A percentile compares a stretch with the other conserved stretches of the same genome.
Evolutionary conservation across 1,284 basidiomycete genomes (phyloP).

Genomic region (Ganoderma meredithae): DNA sequence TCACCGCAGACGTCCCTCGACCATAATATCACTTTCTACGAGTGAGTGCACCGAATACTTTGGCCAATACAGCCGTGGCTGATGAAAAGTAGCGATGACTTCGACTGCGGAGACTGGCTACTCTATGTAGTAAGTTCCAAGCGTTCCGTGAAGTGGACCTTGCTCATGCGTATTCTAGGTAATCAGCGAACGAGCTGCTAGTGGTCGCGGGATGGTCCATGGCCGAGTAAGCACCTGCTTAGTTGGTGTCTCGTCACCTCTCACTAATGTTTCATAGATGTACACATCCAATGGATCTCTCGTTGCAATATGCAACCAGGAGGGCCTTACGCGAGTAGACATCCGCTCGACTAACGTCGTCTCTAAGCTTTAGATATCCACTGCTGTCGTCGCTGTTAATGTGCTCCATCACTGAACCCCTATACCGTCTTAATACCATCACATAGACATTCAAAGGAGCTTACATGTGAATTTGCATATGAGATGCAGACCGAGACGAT

Average conservation of each 20-base stretch:
- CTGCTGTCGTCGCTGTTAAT: not conserved
- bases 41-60: slow-evolving; percentile 48
- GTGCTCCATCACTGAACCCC: not conserved
- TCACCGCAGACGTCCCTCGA: slow-evolving; percentile 76
- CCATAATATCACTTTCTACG: slow-evolving; percentile 87
- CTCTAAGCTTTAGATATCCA: slow-evolving; percentile 24
- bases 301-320: slow-evolving; percentile 83
- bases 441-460: slow-evolving; percentile 8
- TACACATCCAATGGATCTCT: slow-evolving; percentile 77
- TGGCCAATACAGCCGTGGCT: not conserved
- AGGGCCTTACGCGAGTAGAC: slow-evolving; percentile 78
- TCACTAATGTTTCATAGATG: slow-evolving; percentile 53
- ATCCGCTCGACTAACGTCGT: slow-evolving; percentile 14
- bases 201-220: slow-evolving; percentile 78
- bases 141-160: slow-evolving; percentile 14
- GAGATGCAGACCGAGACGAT: slow-evolving; percentile 21
- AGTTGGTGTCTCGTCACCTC: not conserved
- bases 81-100: slow-evolving; percentile 61
- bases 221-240: slow-evolving; percentile 63
- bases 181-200: slow-evolving; percentile 62
- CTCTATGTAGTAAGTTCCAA: slow-evolving; percentile 72
- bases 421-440: not conserved
- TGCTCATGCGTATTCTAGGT: slow-evolving; percentile 43
- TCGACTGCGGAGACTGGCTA: slow-evolving; percentile 83
- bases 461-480: slow-evolving; percentile 17